These are phyloP conservation scores for Tricholoma terreum DNA, from an alignment of 768 basidiomycete species.

Conservation along the genomic window DNA sequence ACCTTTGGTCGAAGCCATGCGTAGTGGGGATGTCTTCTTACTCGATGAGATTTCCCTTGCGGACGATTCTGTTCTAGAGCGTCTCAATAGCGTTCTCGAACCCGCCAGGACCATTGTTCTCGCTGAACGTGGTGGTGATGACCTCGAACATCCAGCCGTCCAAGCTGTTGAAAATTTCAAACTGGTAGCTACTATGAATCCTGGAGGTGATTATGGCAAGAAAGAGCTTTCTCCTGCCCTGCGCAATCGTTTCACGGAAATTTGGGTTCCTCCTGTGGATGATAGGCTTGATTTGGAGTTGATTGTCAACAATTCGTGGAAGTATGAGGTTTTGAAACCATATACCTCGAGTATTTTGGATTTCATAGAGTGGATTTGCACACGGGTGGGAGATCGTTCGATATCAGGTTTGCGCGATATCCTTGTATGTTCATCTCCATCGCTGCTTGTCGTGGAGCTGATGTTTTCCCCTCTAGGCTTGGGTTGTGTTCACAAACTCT, in stretches of 20 bases:
- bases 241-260: conserved; percentile 97
- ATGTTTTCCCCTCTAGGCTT: conserved; percentile 53
- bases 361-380: conserved; percentile 79
- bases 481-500: conserved; percentile 86
- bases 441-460: neutral
- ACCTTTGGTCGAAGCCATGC: conserved; percentile 93
- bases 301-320: conserved; percentile 76
- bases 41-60: conserved; percentile 97
- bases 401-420: conserved; percentile 84
- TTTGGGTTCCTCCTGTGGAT: conserved; percentile 92
- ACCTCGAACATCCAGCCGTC: conserved; percentile 64
- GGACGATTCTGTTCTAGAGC: conserved; percentile 96
- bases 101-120: conserved; percentile 83
- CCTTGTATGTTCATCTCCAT: conserved; percentile 49
- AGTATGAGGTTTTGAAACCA: conserved; percentile 42
- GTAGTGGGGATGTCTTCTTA: conserved; percentile 76
- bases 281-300: conserved; percentile 68
- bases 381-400: conserved; percentile 56
- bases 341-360: conserved; percentile 67
- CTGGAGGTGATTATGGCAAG: conserved; percentile 98
- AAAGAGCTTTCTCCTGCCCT: conserved; percentile 97
- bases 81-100: conserved; percentile 96
- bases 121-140: conserved; percentile 85
- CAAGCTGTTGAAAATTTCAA: conserved; percentile 71
- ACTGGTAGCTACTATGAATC: conserved; percentile 97